These are phyloP conservation scores for Tilletia walkeri DNA, from an alignment of 1,284 basidiomycete genomes.

Conservation along the genomic window DNA sequence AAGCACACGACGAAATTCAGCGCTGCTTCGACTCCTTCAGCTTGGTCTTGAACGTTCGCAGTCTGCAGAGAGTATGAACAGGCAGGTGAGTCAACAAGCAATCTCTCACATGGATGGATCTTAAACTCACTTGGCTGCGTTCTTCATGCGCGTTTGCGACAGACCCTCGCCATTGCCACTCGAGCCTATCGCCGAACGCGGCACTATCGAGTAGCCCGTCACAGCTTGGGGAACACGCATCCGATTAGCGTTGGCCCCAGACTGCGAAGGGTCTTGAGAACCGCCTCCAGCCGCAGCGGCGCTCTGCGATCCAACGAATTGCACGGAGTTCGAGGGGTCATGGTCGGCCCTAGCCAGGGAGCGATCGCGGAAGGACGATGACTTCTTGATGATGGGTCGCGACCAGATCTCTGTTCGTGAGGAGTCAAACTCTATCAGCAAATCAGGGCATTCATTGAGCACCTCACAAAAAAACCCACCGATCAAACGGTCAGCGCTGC, in stretches of 20 bases:
- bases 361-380: slow-evolving; percentile 51
- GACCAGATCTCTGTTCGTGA: slow-evolving; percentile 47
- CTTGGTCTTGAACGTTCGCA: slow-evolving; percentile 15
- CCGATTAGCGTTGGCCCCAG: background rate
- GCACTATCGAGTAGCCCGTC: slow-evolving; percentile 11
- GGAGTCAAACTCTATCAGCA: background rate
- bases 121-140: background rate
- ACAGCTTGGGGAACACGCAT: slow-evolving; percentile 12
- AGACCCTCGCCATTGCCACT: background rate
- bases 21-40: slow-evolving; percentile 12
- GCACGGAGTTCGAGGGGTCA: background rate
- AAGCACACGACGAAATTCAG: background rate
- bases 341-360: slow-evolving; percentile 2
- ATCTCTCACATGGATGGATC: too few relatives aligned
- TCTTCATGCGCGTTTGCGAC: background rate
- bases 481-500: slow-evolving; percentile 80
- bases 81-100: background rate
- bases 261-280: background rate
- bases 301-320: background rate
- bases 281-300: background rate
- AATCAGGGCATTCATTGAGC: too few relatives aligned
- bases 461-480: slow-evolving; percentile 57
- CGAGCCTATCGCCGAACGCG: background rate
- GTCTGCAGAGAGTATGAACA: background rate
- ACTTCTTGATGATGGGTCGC: slow-evolving; percentile 51